Percentiles rank a stretch among this genome's conserved stretches.
Evolutionary conservation across 2,329 filamentous ascomycete species (phyloP).

Genomic region (Fusarium musae): DNA sequence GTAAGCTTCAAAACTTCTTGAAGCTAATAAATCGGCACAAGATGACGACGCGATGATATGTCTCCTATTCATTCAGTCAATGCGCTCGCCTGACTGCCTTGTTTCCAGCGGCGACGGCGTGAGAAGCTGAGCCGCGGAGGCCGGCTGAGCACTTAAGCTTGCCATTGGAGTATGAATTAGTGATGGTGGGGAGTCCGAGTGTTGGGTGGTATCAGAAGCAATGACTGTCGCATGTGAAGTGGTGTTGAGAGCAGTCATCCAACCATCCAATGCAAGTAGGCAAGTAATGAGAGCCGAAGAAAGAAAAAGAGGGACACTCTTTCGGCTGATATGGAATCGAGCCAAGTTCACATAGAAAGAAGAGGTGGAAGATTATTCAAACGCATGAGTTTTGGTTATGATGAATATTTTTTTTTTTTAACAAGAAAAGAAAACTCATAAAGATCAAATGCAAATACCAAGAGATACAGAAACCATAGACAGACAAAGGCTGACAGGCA

Average conservation of each 20-base stretch:
- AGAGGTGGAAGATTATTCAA: background rate
- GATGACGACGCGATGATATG: conserved; percentile 6
- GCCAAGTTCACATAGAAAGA: background rate
- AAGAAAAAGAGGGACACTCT: background rate
- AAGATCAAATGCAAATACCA: background rate
- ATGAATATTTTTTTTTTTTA: too few species aligned
- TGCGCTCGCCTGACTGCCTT: conserved; percentile 14
- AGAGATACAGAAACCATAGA: background rate
- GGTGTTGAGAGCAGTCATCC: conserved; percentile 20
- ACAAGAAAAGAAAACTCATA: too few species aligned
- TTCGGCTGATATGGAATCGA: background rate
- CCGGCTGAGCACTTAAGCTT: conserved; percentile 6
- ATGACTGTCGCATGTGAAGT: conserved; percentile 14
- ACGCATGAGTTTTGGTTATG: too few species aligned
- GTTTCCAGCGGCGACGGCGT: conserved; percentile 8
- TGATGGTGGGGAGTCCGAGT: conserved; percentile 16
- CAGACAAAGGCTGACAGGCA: background rate
- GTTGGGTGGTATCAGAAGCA: conserved; percentile 14
- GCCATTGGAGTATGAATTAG: conserved; percentile 20
- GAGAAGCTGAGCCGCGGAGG: conserved; percentile 23
- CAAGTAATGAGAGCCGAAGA: background rate
- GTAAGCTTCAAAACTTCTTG: conserved; percentile 23
- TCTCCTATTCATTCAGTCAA: background rate
- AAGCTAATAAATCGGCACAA: conserved; percentile 11
- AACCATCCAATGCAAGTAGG: background rate